These are phyloP conservation scores for Gastroboletus turbinatus DNA, from an alignment of 1,284 basidiomycete genomes.

Conservation along the genomic window DNA sequence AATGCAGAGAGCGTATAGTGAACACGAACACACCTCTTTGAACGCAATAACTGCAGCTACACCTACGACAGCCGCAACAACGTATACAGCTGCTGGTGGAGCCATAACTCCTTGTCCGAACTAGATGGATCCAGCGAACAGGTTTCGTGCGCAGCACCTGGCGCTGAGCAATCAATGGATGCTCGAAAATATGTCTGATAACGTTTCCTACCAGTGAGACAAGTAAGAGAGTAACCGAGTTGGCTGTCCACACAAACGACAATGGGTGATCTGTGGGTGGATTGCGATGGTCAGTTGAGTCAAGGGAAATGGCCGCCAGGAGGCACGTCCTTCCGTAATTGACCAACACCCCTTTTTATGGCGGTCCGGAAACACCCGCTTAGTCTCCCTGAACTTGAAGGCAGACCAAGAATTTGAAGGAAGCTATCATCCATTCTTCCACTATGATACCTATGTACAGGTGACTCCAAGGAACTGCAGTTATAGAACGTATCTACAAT, in stretches of 20 bases:
- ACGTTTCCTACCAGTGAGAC: neutral
- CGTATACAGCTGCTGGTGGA: constrained; percentile 38
- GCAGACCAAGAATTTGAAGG: neutral
- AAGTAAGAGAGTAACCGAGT: neutral
- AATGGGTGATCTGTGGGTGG: neutral
- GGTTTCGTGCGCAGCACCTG: constrained; percentile 18
- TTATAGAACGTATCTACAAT: neutral
- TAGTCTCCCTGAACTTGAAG: neutral
- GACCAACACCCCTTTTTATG: constrained; percentile 19
- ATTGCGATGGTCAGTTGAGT: constrained; percentile 3
- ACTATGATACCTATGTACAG: neutral
- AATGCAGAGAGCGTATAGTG: neutral
- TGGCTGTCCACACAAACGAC: neutral
- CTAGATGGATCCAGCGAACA: constrained; percentile 7
- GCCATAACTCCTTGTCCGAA: constrained; percentile 18
- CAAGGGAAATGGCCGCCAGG: constrained; percentile 1
- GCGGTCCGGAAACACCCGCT: constrained; percentile 13
- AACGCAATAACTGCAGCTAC: constrained; percentile 44
- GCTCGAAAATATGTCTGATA: neutral
- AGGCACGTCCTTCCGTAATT: constrained; percentile 18
- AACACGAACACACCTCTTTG: constrained; percentile 39
- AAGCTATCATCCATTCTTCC: neutral
- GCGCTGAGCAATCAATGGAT: neutral
- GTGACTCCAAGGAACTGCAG: too few species aligned
- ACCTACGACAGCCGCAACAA: constrained; percentile 40